Conservation (phyloP, 768 basidiomycete species). For the Auriscalpium vulgare region DNA sequence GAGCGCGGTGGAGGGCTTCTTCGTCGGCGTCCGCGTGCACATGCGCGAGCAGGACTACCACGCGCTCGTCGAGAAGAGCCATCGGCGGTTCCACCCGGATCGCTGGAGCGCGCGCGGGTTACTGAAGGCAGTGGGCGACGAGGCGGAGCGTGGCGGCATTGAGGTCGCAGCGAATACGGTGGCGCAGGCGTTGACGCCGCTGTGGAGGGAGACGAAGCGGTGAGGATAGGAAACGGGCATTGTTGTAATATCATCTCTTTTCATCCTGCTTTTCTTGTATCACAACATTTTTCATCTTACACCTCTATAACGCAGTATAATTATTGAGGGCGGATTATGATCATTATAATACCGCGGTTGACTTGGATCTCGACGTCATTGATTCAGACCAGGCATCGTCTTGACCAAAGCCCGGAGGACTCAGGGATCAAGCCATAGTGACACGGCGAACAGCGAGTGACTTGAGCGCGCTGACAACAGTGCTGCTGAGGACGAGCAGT, state of each 20-base stretch:
- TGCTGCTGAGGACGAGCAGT: too few relatives aligned
- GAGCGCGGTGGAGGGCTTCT: conserved; percentile 66
- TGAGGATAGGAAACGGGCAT: conserved; percentile 9
- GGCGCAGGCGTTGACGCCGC: conserved; percentile 63
- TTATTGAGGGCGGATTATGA: too few relatives aligned
- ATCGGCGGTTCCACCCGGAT: conserved; percentile 73
- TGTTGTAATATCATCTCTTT: background rate
- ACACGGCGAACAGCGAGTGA: too few relatives aligned
- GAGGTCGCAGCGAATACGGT: conserved; percentile 69
- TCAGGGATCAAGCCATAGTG: too few relatives aligned
- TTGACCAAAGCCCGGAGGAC: too few relatives aligned
- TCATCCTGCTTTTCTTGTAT: background rate
- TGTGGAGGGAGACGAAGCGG: conserved; percentile 44
- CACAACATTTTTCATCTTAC: background rate
- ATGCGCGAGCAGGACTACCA: conserved; percentile 59
- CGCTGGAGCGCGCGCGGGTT: conserved; percentile 66
- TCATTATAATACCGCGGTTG: too few relatives aligned
- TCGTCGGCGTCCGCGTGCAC: conserved; percentile 39
- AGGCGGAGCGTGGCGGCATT: conserved; percentile 46
- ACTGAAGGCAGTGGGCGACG: conserved; percentile 49
- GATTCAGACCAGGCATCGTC: too few relatives aligned
- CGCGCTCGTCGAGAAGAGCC: conserved; percentile 58
- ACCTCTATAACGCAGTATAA: too few relatives aligned
- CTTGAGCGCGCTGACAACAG: too few relatives aligned
- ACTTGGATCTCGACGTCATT: too few relatives aligned